phyloP scores from a whole-genome alignment of 768 basidiomycete genomes.

The Leucocoprinus sp. region DNA sequence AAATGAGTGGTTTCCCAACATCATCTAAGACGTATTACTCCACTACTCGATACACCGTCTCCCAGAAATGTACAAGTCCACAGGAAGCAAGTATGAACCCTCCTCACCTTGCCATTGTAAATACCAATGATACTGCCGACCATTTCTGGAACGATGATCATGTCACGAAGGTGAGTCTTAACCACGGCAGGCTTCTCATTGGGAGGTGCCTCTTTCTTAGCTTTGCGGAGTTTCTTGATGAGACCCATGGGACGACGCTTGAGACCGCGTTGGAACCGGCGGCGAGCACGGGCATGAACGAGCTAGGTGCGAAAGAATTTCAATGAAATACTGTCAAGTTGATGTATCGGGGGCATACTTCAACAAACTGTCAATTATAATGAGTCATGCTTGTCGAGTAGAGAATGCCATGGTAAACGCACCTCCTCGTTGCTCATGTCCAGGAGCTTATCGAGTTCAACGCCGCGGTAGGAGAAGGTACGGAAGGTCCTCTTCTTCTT shows the following conservation, averaged over 20 bases:
- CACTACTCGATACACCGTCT: background rate
- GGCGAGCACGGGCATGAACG: constrained; percentile 96
- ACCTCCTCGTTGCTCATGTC: constrained; percentile 96
- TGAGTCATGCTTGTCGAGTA: background rate
- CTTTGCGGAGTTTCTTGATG: constrained; percentile 99
- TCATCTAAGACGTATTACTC: constrained; percentile 6
- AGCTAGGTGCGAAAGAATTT: constrained; percentile 39
- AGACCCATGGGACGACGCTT: constrained; percentile 98
- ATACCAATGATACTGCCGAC: constrained; percentile 97
- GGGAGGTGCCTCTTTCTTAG: constrained; percentile 98
- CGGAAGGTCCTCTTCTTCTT: constrained; percentile 99
- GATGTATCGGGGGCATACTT: constrained; percentile 39
- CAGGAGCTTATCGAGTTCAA: constrained; percentile 97
- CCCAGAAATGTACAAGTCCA: background rate
- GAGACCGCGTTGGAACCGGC: constrained; percentile 98
- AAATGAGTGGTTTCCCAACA: background rate
- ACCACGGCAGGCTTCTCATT: constrained; percentile 99
- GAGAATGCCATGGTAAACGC: constrained; percentile 23
- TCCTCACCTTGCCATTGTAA: constrained; percentile 89
- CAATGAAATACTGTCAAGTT: constrained; percentile 1
- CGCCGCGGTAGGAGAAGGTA: constrained; percentile 96
- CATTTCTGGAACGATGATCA: constrained; percentile 99
- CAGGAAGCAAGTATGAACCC: background rate
- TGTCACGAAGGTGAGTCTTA: constrained; percentile 98
- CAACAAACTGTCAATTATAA: constrained; percentile 50